A percentile compares a stretch with the other conserved stretches of the same genome.
These are phyloP conservation scores for Avena insularis DNA, from an alignment of 176 grass and related monocot species.

Conservation along the genomic window DNA sequence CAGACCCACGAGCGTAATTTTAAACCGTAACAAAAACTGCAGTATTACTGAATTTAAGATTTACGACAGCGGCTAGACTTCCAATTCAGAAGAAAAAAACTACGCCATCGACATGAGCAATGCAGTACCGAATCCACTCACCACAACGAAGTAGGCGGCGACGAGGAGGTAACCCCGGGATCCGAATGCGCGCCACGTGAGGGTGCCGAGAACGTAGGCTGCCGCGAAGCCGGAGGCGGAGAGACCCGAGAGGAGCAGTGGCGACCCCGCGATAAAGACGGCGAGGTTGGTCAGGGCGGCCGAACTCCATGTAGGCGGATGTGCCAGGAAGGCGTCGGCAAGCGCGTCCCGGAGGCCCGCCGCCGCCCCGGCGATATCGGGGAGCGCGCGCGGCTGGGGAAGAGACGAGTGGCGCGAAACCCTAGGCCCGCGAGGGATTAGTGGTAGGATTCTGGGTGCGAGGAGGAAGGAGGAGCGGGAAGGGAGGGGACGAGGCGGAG, in stretches of 20 bases:
- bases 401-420: constrained; percentile 14
- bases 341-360: constrained; percentile 41
- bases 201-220: constrained; percentile 72
- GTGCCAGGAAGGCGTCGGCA: constrained; percentile 53
- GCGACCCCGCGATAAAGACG: constrained; percentile 68
- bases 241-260: constrained; percentile 72
- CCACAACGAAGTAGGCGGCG: constrained; percentile 73
- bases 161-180: constrained; percentile 62
- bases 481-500: constrained; percentile 34
- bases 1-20: background rate
- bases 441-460: background rate
- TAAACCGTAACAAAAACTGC: background rate
- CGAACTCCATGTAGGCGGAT: constrained; percentile 76
- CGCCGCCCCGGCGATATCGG: constrained; percentile 39
- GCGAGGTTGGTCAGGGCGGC: constrained; percentile 63
- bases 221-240: constrained; percentile 69
- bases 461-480: background rate
- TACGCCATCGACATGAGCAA: background rate
- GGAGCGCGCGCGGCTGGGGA: constrained; percentile 34
- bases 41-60: background rate
- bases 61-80: background rate
- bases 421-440: background rate
- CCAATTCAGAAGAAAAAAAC: background rate
- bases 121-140: constrained; percentile 47
- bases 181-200: constrained; percentile 84